Percentiles rank a stretch among this genome's conserved stretches.
These are phyloP conservation scores for Lasiodiplodia theobromae DNA, from an alignment of 2,329 filamentous ascomycete genomes.

Conservation along the genomic window DNA sequence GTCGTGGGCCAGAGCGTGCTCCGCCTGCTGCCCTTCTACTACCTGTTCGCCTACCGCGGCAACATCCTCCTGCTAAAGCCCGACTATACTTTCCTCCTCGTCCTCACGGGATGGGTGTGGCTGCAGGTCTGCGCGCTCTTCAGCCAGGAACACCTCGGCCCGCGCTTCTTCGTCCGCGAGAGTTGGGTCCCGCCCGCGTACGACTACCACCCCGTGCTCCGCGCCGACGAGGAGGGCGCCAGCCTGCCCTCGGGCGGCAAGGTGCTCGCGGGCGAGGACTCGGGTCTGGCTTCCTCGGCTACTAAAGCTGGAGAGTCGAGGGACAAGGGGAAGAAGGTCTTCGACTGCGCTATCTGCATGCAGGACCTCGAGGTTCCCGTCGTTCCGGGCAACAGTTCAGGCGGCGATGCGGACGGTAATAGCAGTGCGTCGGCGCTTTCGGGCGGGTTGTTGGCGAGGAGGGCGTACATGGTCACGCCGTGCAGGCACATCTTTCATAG, in stretches of 20 bases:
- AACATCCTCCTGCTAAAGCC: constrained; percentile 83
- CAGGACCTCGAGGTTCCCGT: constrained; percentile 90
- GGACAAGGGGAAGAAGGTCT: constrained; percentile 65
- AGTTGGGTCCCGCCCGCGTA: constrained; percentile 76
- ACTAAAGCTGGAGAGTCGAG: constrained; percentile 52
- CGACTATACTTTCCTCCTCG: constrained; percentile 69
- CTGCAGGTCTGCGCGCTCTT: constrained; percentile 80
- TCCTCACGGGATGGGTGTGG: constrained; percentile 83
- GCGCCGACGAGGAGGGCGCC: constrained; percentile 82
- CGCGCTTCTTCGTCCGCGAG: constrained; percentile 81
- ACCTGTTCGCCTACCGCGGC: constrained; percentile 79
- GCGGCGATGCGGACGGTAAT: constrained; percentile 60
- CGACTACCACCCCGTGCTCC: constrained; percentile 92
- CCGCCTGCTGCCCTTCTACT: constrained; percentile 79
- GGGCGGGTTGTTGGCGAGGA: constrained; percentile 75
- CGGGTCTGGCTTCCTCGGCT: not conserved
- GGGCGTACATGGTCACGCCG: constrained; percentile 95
- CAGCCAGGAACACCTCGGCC: constrained; percentile 84
- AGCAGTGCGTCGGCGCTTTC: constrained; percentile 50
- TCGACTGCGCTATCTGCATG: constrained; percentile 95
- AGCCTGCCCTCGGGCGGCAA: constrained; percentile 74
- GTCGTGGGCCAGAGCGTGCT: constrained; percentile 82
- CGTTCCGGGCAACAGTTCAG: constrained; percentile 60
- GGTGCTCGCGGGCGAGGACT: constrained; percentile 38
- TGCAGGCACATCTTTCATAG: constrained; percentile 97